These are phyloP conservation scores for Bolboschoenoplectus hybrid DNA, from an alignment of 202 grass and related monocot species.

Conservation along the genomic window DNA sequence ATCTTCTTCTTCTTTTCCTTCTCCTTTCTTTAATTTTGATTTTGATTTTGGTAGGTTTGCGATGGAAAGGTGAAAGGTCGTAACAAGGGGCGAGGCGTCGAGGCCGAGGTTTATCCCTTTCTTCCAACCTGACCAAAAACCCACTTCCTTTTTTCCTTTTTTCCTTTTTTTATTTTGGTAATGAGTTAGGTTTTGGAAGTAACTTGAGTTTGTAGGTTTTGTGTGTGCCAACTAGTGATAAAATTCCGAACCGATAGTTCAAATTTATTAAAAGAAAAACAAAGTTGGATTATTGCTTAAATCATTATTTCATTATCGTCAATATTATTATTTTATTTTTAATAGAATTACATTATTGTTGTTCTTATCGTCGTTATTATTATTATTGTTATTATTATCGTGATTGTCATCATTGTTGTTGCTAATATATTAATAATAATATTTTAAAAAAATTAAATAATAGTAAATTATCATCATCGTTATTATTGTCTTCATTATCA, in stretches of 20 bases:
- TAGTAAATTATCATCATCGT: background rate
- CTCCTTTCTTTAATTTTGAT: background rate
- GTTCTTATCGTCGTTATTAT: no score
- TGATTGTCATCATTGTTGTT: background rate
- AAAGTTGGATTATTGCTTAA: background rate
- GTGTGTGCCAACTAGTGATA: background rate
- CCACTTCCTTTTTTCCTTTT: background rate
- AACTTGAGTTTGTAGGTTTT: background rate
- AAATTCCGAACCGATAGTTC: background rate
- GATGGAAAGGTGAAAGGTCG: background rate
- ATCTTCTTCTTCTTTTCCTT: background rate
- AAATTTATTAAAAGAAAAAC: background rate
- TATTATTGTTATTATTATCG: background rate
- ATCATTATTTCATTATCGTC: background rate
- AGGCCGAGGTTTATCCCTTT: constrained; percentile 32
- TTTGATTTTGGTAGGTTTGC: constrained; percentile 24
- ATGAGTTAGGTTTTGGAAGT: background rate
- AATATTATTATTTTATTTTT: background rate
- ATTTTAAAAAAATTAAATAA: background rate
- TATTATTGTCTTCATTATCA: no score
- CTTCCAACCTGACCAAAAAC: background rate
- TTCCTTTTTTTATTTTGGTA: background rate
- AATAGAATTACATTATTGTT: background rate
- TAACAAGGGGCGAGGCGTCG: background rate
- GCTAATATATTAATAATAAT: background rate